These are phyloP conservation scores for Trametes gibbosa DNA, from an alignment of 768 basidiomycete genomes.

Conservation along the genomic window DNA sequence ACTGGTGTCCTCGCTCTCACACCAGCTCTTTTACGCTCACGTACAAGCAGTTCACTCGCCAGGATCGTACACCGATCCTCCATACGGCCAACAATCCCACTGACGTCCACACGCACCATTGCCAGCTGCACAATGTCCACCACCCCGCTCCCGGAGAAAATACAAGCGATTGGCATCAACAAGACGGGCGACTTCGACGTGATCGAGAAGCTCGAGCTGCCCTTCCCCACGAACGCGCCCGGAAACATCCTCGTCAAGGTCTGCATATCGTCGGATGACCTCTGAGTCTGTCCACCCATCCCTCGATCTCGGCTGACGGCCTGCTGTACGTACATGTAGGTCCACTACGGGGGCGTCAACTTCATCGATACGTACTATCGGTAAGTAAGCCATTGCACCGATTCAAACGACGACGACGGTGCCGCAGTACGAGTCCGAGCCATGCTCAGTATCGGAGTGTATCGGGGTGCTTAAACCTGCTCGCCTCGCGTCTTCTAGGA, in stretches of 20 bases:
- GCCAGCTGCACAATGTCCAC: constrained; percentile 3
- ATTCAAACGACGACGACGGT: background rate
- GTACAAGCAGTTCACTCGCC: too few relatives aligned
- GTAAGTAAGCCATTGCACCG: constrained; percentile 43
- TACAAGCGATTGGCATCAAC: constrained; percentile 69
- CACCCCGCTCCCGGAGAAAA: constrained; percentile 21
- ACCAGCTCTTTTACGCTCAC: too few relatives aligned
- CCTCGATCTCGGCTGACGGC: background rate
- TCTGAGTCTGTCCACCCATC: background rate
- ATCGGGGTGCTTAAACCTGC: background rate
- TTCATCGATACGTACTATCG: constrained; percentile 85
- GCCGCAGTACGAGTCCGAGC: too few relatives aligned
- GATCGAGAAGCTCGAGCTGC: constrained; percentile 60
- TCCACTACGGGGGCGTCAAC: constrained; percentile 80
- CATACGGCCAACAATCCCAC: too few relatives aligned
- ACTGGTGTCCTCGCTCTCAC: too few relatives aligned
- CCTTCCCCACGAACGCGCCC: constrained; percentile 61
- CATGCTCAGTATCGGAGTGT: too few relatives aligned
- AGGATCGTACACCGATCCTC: too few relatives aligned
- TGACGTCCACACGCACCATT: too few relatives aligned
- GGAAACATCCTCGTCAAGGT: constrained; percentile 58
- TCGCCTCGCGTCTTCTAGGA: constrained; percentile 36
- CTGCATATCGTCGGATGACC: too few relatives aligned
- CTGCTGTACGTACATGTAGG: constrained; percentile 35
- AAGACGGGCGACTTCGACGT: constrained; percentile 79